These are phyloP conservation scores for Ascochyta fabae DNA, from an alignment of 2,329 filamentous ascomycete genomes.

Conservation along the genomic window DNA sequence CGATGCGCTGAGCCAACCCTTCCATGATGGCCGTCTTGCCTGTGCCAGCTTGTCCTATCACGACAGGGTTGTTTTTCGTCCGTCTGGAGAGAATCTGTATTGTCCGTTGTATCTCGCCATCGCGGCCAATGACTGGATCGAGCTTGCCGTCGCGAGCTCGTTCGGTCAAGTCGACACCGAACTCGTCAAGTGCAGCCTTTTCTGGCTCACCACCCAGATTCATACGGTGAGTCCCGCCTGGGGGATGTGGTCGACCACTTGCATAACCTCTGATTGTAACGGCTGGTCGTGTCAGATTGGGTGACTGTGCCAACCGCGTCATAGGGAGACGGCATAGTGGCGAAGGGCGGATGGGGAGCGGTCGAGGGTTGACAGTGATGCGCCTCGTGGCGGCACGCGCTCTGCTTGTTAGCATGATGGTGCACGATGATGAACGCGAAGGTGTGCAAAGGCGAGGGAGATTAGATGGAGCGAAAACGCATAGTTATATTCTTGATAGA, in stretches of 20 bases:
- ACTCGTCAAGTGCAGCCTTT: conserved; percentile 89
- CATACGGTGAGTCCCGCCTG: conserved; percentile 94
- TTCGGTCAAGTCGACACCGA: conserved; percentile 86
- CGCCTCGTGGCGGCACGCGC: conserved; percentile 45
- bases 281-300: conserved; percentile 47
- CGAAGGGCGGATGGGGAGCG: conserved; percentile 24
- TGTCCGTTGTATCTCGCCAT: conserved; percentile 88
- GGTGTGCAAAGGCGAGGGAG: conserved; percentile 12
- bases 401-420: conserved; percentile 47
- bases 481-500: conserved; percentile 34
- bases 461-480: conserved; percentile 5
- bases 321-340: conserved; percentile 35
- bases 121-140: conserved; percentile 93
- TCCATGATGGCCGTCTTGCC: conserved; percentile 95
- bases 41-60: conserved; percentile 90
- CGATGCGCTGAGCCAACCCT: conserved; percentile 86
- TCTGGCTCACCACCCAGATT: conserved; percentile 77
- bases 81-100: conserved; percentile 91
- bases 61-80: conserved; percentile 94
- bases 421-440: conserved; percentile 1
- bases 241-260: conserved; percentile 73
- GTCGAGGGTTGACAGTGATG: conserved; percentile 31
- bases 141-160: conserved; percentile 86
- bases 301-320: conserved; percentile 10
- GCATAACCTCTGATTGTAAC: conserved; percentile 63